Evolutionary conservation across 768 basidiomycete genomes (phyloP).

Genomic region (Jaapia argillacea): DNA sequence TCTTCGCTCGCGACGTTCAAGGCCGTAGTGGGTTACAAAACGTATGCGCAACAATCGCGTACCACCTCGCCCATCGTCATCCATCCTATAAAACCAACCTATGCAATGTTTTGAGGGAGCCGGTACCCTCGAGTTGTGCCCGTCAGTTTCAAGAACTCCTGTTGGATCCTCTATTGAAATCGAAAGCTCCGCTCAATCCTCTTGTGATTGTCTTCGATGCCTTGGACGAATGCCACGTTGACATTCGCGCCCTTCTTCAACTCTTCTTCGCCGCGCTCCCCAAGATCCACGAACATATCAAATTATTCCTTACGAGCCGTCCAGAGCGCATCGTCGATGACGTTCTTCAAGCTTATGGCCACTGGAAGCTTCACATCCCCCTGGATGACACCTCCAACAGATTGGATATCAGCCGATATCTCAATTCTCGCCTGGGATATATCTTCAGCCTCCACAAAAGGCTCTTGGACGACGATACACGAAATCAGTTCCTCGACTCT

Average conservation of each 20-base stretch:
- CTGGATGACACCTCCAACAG: too few relatives aligned
- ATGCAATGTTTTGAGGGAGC: background rate
- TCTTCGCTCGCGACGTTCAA: constrained; percentile 16
- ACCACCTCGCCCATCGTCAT: constrained; percentile 16
- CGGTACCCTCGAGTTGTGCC: background rate
- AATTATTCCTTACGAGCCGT: too few relatives aligned
- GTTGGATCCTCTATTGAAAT: constrained; percentile 2
- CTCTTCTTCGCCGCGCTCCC: too few relatives aligned
- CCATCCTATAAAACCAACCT: constrained; percentile 1
- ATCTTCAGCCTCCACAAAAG: too few relatives aligned
- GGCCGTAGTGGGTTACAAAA: constrained; percentile 11
- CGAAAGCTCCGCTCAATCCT: constrained; percentile 1
- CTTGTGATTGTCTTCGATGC: constrained; percentile 25
- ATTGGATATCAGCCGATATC: too few relatives aligned
- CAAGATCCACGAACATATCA: too few relatives aligned
- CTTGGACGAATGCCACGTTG: constrained; percentile 24
- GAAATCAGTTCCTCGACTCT: too few relatives aligned
- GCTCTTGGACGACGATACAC: too few relatives aligned
- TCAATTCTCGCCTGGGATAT: too few relatives aligned
- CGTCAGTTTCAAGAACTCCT: constrained; percentile 11
- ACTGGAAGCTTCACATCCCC: too few relatives aligned
- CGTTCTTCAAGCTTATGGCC: too few relatives aligned
- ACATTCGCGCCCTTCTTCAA: background rate
- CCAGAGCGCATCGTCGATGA: too few relatives aligned
- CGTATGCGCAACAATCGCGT: constrained; percentile 23